Conservation (phyloP, 306 rosid genomes). For the Prunus mira region DNA sequence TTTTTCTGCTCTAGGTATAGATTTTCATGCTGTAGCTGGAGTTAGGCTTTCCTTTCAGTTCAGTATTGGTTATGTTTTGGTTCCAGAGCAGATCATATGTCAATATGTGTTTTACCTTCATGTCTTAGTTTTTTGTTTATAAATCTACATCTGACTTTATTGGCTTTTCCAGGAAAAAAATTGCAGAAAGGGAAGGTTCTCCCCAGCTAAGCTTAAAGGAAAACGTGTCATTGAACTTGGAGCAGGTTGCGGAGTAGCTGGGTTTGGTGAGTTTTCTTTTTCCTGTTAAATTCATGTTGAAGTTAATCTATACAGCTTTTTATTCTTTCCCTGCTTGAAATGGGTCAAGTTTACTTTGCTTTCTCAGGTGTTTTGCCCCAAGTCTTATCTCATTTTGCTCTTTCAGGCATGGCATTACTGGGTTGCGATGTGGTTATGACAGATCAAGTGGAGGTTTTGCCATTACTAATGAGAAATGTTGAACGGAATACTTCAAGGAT, state of each 20-base stretch:
- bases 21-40: conserved; percentile 6
- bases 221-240: conserved; percentile 94
- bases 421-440: conserved; percentile 84
- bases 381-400: conserved; percentile 26
- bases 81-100: neutral
- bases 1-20: neutral
- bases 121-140: neutral
- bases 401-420: conserved; percentile 88
- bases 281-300: conserved; percentile 1
- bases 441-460: conserved; percentile 88
- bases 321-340: conserved; percentile 18
- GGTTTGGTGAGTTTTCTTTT: conserved; percentile 59
- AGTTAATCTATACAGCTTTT: conserved; percentile 1
- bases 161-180: conserved; percentile 61
- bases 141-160: conserved; percentile 4
- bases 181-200: conserved; percentile 84
- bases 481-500: conserved; percentile 88
- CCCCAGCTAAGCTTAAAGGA: conserved; percentile 83
- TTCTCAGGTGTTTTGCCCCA: conserved; percentile 9
- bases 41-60: conserved; percentile 7
- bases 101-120: neutral
- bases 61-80: conserved; percentile 14
- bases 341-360: conserved; percentile 9
- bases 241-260: conserved; percentile 97
- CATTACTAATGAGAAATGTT: conserved; percentile 68